Conservation (phyloP, 352 stramenopile genomes). For the Globisporangium radiosum region DNA sequence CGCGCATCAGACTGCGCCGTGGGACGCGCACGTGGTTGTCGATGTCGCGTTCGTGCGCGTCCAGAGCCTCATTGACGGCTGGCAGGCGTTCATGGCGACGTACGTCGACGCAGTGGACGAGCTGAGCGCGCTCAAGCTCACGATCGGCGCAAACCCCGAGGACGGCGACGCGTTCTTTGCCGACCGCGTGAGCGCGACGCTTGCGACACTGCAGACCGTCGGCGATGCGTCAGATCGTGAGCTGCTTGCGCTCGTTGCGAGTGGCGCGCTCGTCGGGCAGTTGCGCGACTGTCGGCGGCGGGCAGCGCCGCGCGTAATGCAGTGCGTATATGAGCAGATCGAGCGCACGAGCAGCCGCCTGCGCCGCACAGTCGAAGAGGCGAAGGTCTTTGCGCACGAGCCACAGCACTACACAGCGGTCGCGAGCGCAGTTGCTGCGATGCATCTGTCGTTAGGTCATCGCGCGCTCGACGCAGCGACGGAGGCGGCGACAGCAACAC, state of each 20-base stretch:
- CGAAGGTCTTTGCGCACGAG: conserved; percentile 26
- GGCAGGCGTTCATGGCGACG: conserved; percentile 36
- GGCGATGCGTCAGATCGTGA: conserved; percentile 13
- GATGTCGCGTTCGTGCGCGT: conserved; percentile 20
- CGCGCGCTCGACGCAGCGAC: conserved; percentile 21
- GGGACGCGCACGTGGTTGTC: background rate
- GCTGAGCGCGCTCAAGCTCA: conserved; percentile 33
- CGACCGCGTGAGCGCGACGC: conserved; percentile 18
- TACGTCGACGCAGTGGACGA: conserved; percentile 29
- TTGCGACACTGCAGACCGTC: conserved; percentile 8
- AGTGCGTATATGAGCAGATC: conserved; percentile 18
- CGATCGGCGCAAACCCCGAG: conserved; percentile 31
- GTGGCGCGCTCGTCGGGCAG: conserved; percentile 29
- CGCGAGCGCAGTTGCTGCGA: conserved; percentile 18
- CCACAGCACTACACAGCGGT: conserved; percentile 9
- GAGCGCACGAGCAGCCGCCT: conserved; percentile 19
- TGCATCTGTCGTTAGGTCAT: conserved; percentile 30
- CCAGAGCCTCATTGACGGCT: conserved; percentile 31
- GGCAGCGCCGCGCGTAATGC: conserved; percentile 20
- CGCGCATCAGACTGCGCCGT: conserved; percentile 18
- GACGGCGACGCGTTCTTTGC: conserved; percentile 32
- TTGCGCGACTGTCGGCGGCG: conserved; percentile 34
- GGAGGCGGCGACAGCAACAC: conserved; percentile 9
- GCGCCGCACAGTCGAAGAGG: conserved; percentile 26
- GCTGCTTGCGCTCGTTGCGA: conserved; percentile 16